Evolutionary conservation across 108 stramenopile genomes (phyloP).

Genomic region (Cyclotella baltica): DNA sequence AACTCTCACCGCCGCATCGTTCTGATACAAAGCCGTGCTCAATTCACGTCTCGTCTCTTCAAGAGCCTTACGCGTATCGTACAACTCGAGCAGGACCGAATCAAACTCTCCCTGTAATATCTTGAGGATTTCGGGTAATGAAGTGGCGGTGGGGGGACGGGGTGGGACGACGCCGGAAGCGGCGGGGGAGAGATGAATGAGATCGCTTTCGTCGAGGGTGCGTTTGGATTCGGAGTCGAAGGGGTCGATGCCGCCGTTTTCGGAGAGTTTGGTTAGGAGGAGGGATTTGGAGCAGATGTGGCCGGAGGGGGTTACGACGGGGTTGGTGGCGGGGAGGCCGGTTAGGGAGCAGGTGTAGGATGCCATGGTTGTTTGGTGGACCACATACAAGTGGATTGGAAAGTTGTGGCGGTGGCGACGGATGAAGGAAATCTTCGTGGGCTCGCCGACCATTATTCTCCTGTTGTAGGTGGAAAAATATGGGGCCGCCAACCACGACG

Average conservation of each 20-base stretch:
- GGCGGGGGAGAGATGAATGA: conserved; percentile 54
- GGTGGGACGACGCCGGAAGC: conserved; percentile 60
- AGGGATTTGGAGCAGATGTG: conserved; percentile 74
- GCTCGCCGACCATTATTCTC: too few species aligned
- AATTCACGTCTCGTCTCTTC: conserved; percentile 91
- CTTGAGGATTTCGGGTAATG: conserved; percentile 68
- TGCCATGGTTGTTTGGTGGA: conserved; percentile 1
- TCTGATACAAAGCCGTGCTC: conserved; percentile 92
- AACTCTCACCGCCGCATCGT: conserved; percentile 95
- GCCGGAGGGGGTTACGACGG: conserved; percentile 86
- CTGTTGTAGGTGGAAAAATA: too few species aligned
- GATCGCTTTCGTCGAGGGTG: conserved; percentile 66
- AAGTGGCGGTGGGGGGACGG: conserved; percentile 62
- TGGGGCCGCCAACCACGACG: too few species aligned
- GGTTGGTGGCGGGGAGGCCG: conserved; percentile 60
- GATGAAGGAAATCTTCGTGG: too few species aligned
- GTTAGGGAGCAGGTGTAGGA: conserved; percentile 71
- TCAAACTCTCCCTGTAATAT: conserved; percentile 91
- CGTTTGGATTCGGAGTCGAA: conserved; percentile 51
- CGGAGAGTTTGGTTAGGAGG: conserved; percentile 73
- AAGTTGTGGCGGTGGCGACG: neutral
- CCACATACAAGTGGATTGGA: too few species aligned
- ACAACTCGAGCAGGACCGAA: conserved; percentile 86
- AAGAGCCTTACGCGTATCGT: conserved; percentile 82
- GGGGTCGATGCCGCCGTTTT: conserved; percentile 84